phyloP scores from a whole-genome alignment of 495 filamentous ascomycete genomes.

The Peziza echinospora region DNA sequence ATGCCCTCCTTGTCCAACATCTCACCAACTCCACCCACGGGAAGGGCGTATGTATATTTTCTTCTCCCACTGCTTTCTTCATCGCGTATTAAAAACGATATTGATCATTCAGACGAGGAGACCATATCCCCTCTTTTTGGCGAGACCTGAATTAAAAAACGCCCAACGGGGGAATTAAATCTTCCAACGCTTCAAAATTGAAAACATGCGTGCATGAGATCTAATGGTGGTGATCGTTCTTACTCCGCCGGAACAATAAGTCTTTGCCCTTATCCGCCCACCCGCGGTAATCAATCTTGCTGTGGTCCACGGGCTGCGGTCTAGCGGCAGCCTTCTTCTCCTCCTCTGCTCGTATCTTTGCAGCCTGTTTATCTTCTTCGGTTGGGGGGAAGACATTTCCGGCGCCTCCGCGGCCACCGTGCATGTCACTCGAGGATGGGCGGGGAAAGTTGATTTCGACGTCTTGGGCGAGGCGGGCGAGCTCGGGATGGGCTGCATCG shows the following conservation, averaged over 20 bases:
- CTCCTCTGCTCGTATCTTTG: conserved; percentile 19
- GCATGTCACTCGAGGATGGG: conserved; percentile 20
- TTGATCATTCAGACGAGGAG: no score
- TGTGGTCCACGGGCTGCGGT: conserved; percentile 5
- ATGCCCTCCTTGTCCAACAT: no score
- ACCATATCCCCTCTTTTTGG: no score
- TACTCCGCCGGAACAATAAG: conserved; percentile 29
- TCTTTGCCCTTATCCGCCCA: conserved; percentile 34
- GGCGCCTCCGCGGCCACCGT: conserved; percentile 29
- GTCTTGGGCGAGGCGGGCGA: conserved; percentile 64
- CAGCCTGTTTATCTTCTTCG: conserved; percentile 16
- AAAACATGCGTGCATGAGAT: no score
- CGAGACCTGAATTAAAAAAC: no score
- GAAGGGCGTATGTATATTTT: no score
- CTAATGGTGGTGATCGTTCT: conserved; percentile 13
- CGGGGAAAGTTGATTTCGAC: conserved; percentile 38
- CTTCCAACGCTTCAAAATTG: no score
- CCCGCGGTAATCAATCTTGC: conserved; percentile 17
- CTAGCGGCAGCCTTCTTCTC: conserved; percentile 19
- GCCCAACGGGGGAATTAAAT: no score
- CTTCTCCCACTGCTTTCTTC: no score
- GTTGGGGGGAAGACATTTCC: conserved; percentile 30
- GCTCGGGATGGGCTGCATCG: conserved; percentile 37
- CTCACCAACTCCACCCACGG: no score
- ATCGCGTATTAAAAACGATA: no score